A percentile compares a stretch with the other conserved stretches of the same genome.
These are phyloP conservation scores for Gilbertella persicaria DNA, from an alignment of 371 early-diverging fungal species.

Conservation along the genomic window DNA sequence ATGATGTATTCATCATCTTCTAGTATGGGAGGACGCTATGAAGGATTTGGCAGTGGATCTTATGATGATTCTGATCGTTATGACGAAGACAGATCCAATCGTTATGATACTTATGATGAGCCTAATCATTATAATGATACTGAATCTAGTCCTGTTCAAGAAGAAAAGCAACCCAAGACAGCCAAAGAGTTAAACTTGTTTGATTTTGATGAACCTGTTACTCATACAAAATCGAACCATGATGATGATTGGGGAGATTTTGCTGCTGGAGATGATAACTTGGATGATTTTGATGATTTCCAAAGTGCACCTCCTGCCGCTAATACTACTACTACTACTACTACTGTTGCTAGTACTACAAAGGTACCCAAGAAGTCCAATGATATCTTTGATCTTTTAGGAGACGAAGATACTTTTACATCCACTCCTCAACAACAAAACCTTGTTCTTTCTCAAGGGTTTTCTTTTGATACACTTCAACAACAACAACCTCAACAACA, in stretches of 20 bases:
- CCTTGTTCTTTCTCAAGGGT: conserved; percentile 11
- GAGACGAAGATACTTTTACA: conserved; percentile 30
- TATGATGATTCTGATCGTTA: conserved; percentile 23
- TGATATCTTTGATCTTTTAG: conserved; percentile 51
- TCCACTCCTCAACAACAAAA: conserved; percentile 11
- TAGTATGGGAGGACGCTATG: conserved; percentile 27
- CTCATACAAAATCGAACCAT: conserved; percentile 5
- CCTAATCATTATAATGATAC: neutral
- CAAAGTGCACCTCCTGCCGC: conserved; percentile 53
- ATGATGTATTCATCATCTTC: conserved; percentile 19
- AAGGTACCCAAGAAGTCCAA: conserved; percentile 15
- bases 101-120: neutral
- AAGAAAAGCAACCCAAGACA: conserved; percentile 10
- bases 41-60: conserved; percentile 52
- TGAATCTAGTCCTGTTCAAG: no score
- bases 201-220: conserved; percentile 55
- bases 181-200: conserved; percentile 54
- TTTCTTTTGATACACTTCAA: conserved; percentile 17
- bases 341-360: neutral
- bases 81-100: conserved; percentile 7
- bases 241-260: conserved; percentile 62
- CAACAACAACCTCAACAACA: neutral
- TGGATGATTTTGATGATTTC: conserved; percentile 65
- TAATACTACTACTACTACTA: conserved; percentile 5
- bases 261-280: conserved; percentile 37